Evolutionary conservation across 257 asterid species (phyloP).

Genomic region (Penstemon newberryi): DNA sequence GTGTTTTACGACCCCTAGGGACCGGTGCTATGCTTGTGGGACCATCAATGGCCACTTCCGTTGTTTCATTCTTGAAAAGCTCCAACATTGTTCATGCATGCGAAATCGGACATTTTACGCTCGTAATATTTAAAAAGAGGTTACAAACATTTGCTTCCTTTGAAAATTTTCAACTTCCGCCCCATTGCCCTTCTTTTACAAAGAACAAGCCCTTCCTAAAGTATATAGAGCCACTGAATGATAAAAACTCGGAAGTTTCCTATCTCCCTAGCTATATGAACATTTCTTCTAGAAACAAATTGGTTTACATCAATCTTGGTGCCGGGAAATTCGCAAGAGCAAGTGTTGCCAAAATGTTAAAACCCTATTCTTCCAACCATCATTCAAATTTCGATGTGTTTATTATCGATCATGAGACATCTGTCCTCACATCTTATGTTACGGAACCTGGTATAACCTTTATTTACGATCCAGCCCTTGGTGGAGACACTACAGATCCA

Average conservation of each 20-base stretch:
- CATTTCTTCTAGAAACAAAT: constrained; percentile 68
- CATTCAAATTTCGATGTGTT: constrained; percentile 50
- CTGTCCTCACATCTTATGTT: constrained; percentile 63
- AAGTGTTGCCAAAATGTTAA: constrained; percentile 41
- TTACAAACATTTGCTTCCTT: constrained; percentile 40
- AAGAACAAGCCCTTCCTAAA: constrained; percentile 62
- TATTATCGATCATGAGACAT: constrained; percentile 67
- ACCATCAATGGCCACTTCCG: constrained; percentile 30
- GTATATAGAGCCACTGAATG: constrained; percentile 57
- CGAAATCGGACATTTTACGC: constrained; percentile 43
- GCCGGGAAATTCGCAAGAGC: constrained; percentile 61
- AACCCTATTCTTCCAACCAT: constrained; percentile 46
- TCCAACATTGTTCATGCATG: constrained; percentile 63
- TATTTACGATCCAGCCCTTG: constrained; percentile 68
- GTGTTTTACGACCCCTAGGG: constrained; percentile 82
- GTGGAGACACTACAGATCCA: constrained; percentile 35
- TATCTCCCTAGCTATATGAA: constrained; percentile 68
- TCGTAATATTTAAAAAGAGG: constrained; percentile 69
- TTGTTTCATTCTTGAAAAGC: constrained; percentile 55
- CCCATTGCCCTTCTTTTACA: constrained; percentile 54
- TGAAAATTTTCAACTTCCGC: constrained; percentile 57
- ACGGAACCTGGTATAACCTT: constrained; percentile 70
- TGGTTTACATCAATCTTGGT: constrained; percentile 72
- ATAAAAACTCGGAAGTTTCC: constrained; percentile 28
- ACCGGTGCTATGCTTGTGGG: constrained; percentile 69